Evolutionary conservation across 345 rosid genomes (phyloP), one percentile per base, ranked within the genome.

Genomic region (Xanthoceras sorbifolium): DNA sequence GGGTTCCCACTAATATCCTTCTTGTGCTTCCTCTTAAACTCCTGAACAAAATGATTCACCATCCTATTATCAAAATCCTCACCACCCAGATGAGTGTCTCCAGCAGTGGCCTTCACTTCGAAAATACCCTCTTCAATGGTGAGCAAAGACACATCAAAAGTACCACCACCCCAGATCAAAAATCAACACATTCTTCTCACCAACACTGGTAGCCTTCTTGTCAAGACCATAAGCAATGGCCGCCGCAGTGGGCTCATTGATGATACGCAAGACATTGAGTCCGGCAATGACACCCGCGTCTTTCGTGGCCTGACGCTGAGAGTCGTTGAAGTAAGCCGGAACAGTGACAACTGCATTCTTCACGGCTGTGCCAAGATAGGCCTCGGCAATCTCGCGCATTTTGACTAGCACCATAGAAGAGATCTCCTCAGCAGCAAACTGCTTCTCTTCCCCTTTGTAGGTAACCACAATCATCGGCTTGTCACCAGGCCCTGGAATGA

Each of bases 121-220:
- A 87, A 87, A 77, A 77, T 81, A n/a, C 86, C 86, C 63, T 83
- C 81, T 36, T 84, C 87, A 29, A 87, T 84, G 10, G 88, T 80
- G 5, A 85, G 80, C 73, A 87, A 79, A 20, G 90, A 87, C 1
- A 87, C 90, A 60, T 85, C 90, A 67, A 87, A 87, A 23, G 90
- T 87, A 6, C 90, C 88, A n/a, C 90, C 88, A n/a, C 90, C 90
- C 90, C 25, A 87, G 72, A 73, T 87, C 85, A 52, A 86, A 86
- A 20, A 84, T 86, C 77, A 86, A 69, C 8, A 86, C 85, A 1
- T 82, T 86, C 80, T 82, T 84, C 79, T 86, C 87, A 18, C 86
- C 85, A 22, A 75, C 81, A 17, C 84, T 79, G 46, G 77, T 18
- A 0, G 87, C 84, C 76, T 82, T 82, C 89, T 82, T 86, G 71